phyloP scores from a whole-genome alignment of 768 basidiomycete species.

The Termitomyces titanicus region DNA sequence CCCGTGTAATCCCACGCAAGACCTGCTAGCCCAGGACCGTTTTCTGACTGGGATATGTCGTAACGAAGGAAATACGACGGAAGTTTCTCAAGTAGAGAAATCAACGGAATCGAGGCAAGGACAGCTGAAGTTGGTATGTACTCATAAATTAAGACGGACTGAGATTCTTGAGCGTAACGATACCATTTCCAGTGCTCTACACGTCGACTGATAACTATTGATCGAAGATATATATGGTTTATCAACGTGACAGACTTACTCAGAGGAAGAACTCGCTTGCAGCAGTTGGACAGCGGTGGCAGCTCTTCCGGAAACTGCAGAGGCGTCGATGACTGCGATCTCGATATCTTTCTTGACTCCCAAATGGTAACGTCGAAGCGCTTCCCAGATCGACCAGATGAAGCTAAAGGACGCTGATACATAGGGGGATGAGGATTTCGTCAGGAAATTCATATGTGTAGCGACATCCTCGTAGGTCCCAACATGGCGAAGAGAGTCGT shows the following conservation, averaged over 20 bases:
- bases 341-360: conserved; percentile 74
- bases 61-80: conserved; percentile 63
- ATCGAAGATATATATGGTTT: neutral
- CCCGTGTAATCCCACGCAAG: conserved; percentile 54
- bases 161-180: conserved; percentile 70
- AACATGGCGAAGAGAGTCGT: conserved; percentile 4
- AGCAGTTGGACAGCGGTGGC: conserved; percentile 66
- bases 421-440: conserved; percentile 63
- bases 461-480: conserved; percentile 59
- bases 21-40: conserved; percentile 28
- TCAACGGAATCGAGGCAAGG: conserved; percentile 65
- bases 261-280: conserved; percentile 42
- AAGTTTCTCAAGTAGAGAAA: conserved; percentile 58
- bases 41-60: conserved; percentile 20
- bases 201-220: conserved; percentile 11
- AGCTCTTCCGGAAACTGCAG: conserved; percentile 50
- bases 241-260: conserved; percentile 42
- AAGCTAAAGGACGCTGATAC: conserved; percentile 80
- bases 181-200: conserved; percentile 73
- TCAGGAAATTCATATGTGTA: conserved; percentile 76
- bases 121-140: conserved; percentile 65
- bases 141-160: conserved; percentile 70
- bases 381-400: conserved; percentile 82
- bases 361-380: conserved; percentile 65
- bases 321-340: conserved; percentile 76